Evolutionary conservation across 1,284 basidiomycete species (phyloP), one percentile per base, ranked within the genome.

Genomic region (Fistulinella cinereoalba): DNA sequence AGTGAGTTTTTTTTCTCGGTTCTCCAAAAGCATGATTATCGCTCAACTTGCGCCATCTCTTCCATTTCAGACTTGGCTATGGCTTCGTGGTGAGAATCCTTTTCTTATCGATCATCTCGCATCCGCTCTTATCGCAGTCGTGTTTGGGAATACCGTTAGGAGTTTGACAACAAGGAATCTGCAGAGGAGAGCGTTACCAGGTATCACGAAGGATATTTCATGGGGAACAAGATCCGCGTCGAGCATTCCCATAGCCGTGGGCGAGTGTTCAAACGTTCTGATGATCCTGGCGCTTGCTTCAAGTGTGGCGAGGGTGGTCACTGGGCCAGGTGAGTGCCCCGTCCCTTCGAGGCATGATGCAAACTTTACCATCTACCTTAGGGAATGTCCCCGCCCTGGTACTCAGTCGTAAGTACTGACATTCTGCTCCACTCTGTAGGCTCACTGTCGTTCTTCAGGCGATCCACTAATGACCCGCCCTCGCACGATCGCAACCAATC

Each of bases 161-260:
- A 92, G 80, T 92, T 92, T 57, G 87, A 89, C 31, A 83, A 49
- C 36, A 77, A 78, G 37, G 82, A 87, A 58, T 84, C 89, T 34
- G 88, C 89, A 5, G 85, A 90, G 62, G 85, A 88, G 65, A 88
- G 87, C 51, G 87, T 92, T 9, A 77, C 83, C 9, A 90, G 90
- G 59, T 92, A 91, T 57, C 77, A 92, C 56, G 88, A 91, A 71
- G 88, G 88, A 2, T 83, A 75, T 51, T 92, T 92, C 63, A 88
- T 92, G 86, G 88, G 89, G 34, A 90, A 88, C 65, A 88, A 88
- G 71, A 90, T 92, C 49, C 81, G 85, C 15, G 89, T 92, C 12
- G 89, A 92, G 63, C 67, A 85, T 15, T 91, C 89, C 36, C 85
- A 84, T 65, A 87, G 88, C 16, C 88, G 88, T 45, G 84, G 86